Conservation (phyloP, 768 basidiomycete species). For the Paxillus ammoniavirescens region DNA sequence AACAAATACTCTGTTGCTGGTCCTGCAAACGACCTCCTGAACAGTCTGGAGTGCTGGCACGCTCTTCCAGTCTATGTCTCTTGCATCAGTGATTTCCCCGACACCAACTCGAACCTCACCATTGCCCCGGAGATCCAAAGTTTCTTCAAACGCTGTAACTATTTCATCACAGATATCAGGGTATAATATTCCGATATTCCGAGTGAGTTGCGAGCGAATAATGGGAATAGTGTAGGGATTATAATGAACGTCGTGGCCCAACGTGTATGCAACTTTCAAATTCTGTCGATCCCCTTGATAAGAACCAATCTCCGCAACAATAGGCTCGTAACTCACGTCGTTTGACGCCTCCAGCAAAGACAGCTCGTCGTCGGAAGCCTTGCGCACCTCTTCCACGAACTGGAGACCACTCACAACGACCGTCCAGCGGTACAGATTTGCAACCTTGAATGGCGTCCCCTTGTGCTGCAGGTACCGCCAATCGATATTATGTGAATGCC, state of each 20-base stretch:
- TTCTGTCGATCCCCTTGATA: conserved; percentile 22
- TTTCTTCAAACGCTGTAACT: conserved; percentile 36
- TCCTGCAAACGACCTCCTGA: conserved; percentile 37
- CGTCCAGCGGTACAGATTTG: conserved; percentile 32
- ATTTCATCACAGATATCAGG: conserved; percentile 46
- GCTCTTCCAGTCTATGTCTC: conserved; percentile 37
- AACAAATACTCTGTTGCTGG: conserved; percentile 46
- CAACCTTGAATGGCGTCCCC: conserved; percentile 30
- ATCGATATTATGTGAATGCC: neutral
- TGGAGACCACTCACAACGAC: conserved; percentile 34
- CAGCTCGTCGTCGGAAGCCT: conserved; percentile 37
- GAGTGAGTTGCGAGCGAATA: conserved; percentile 30
- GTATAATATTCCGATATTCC: conserved; percentile 38
- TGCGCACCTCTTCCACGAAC: conserved; percentile 39
- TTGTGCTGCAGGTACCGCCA: conserved; percentile 20
- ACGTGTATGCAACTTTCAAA: conserved; percentile 36
- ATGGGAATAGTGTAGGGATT: conserved; percentile 32
- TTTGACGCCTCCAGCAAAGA: conserved; percentile 29
- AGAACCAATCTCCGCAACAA: neutral
- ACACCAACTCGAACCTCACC: conserved; percentile 3
- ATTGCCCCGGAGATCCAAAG: conserved; percentile 22
- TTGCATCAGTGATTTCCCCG: neutral
- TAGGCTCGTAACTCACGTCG: conserved; percentile 30
- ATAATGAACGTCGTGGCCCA: conserved; percentile 31
- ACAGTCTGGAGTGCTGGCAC: conserved; percentile 26